Evolutionary conservation across 73 alveolate species (phyloP).

Genomic region (Paramecium caudatum): DNA sequence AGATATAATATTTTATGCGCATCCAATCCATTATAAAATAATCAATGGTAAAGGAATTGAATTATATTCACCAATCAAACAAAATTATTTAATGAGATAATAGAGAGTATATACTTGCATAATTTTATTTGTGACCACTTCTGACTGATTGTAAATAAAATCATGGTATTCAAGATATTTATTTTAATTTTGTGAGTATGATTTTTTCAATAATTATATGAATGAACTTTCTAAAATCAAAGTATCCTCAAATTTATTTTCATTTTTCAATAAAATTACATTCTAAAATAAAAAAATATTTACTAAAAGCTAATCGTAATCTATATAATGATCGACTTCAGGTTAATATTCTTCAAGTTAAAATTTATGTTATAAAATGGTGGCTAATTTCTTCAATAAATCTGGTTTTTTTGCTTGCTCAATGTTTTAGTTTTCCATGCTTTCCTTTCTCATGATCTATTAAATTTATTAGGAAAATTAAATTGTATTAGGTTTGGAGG

Average conservation of each 20-base stretch:
- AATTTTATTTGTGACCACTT: background rate
- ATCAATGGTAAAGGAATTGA: background rate
- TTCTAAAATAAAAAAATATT: background rate
- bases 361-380: background rate
- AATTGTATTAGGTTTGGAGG: too few species aligned
- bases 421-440: too few species aligned
- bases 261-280: conserved; percentile 25
- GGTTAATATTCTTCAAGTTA: conserved; percentile 27
- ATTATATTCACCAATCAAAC: conserved; percentile 38
- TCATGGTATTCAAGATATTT: conserved; percentile 18
- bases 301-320: conserved; percentile 32
- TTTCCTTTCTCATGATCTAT: too few species aligned
- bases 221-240: background rate
- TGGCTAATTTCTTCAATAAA: background rate
- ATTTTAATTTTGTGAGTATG: background rate
- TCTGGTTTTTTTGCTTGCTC: background rate
- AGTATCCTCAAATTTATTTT: background rate
- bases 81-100: conserved; percentile 4
- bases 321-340: conserved; percentile 43
- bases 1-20: background rate
- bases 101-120: background rate
- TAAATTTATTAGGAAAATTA: too few species aligned
- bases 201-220: background rate
- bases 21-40: conserved; percentile 36
- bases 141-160: background rate